Evolutionary conservation across 345 rosid species (phyloP).

Genomic region (Salix arbutifolia): DNA sequence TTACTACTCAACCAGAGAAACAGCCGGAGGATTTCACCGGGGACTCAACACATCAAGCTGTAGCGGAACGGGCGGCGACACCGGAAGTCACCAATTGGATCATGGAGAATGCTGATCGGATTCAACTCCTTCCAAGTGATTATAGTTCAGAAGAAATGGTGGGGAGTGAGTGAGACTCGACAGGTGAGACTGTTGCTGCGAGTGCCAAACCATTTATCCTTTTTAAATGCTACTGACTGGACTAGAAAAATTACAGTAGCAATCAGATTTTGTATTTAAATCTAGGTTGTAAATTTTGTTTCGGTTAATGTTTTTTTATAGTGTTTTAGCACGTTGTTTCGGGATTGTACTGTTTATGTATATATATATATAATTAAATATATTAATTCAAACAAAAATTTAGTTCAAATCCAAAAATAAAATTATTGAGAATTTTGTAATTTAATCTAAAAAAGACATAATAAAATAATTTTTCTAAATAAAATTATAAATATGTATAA

Average conservation of each 20-base stretch:
- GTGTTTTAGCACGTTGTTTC: no score
- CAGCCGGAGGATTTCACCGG: conserved; percentile 75
- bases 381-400: no score
- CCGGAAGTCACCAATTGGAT: conserved; percentile 76
- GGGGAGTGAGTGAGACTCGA: conserved; percentile 62
- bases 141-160: conserved; percentile 44
- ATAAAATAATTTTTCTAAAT: no score
- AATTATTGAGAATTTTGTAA: no score
- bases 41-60: conserved; percentile 38
- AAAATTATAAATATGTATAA: no score
- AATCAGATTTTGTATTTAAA: not conserved
- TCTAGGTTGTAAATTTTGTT: no score
- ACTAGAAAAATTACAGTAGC: not conserved
- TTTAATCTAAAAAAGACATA: no score
- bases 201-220: conserved; percentile 30
- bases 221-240: conserved; percentile 31
- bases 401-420: no score
- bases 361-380: no score
- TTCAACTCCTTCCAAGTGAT: conserved; percentile 53
- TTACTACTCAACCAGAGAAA: conserved; percentile 61
- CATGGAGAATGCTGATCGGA: conserved; percentile 56
- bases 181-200: conserved; percentile 34
- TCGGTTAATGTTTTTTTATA: no score
- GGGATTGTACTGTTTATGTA: no score
- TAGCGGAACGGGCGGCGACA: conserved; percentile 46